Evolutionary conservation across 2,329 filamentous ascomycete species (phyloP), one percentile per base, ranked within the genome.

Genomic region (Stagonosporopsis chrysanthemi): DNA sequence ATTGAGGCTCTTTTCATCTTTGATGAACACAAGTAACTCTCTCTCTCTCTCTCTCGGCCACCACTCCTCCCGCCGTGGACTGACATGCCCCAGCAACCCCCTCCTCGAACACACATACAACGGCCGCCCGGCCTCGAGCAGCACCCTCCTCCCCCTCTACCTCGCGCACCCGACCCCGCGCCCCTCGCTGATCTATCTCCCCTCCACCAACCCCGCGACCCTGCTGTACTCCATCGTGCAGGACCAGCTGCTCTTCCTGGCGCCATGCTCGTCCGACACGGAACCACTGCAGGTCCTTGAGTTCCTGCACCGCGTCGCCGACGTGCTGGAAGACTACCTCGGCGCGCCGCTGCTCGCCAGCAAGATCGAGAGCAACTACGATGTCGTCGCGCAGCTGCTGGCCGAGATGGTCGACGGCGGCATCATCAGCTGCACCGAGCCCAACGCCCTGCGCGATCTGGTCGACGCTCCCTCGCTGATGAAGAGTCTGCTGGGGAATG

Each of bases 371-470:
- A 85, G 83, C 65, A 92, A 87, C 77, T 98, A 98, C 78, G 91
- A 98, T 85, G 89, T 98, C 26, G 90, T 96, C 31, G 93, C 93
- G 17, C 95, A 99, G 79, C 80, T 99, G 24, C 83, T 98, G 57
- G 91, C 88, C 60, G 95, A 99, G 79, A 96, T 99, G 90, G 97
- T 95, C 75, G 95, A 99, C 81, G 91, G 88, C 38, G 95, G 95
- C 15, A 85, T 88, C n/a, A 84, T 97, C 33, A 90, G 86, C 70
- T 96, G 92, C 54, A 97, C 94, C 1, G 95, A 99, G 76, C 90
- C 91, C 9, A 98, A 99, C 80, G 91, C 93, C 19, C 79, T 99
- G 70, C 86, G 92, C 68, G 95, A 99, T 73, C 83, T 94, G 14
- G 92, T 99, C 14, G 93, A 97, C 74, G 91, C 96, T 15, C 92